A percentile compares a stretch with the other conserved stretches of the same genome.
Evolutionary conservation across 2,329 filamentous ascomycete species (phyloP).

Genomic region (Botrytis medusae): DNA sequence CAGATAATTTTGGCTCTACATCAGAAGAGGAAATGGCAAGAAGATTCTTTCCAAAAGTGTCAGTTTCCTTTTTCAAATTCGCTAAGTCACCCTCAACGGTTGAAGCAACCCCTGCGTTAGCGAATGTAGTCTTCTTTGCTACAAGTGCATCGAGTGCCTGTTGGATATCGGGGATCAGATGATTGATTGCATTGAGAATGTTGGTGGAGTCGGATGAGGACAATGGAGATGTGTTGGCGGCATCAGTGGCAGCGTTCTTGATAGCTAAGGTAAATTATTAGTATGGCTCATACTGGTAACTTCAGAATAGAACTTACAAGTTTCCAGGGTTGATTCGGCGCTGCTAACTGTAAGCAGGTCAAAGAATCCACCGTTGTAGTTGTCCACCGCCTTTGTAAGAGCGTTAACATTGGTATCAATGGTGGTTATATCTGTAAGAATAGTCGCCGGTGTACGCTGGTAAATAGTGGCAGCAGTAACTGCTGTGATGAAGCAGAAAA

Average conservation of each 20-base stretch:
- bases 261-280: constrained; percentile 8
- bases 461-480: constrained; percentile 24
- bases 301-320: background rate
- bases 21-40: constrained; percentile 26
- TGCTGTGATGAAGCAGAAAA: constrained; percentile 25
- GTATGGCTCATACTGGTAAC: background rate
- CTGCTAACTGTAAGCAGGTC: constrained; percentile 19
- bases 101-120: constrained; percentile 12
- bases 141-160: constrained; percentile 19
- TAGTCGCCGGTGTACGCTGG: constrained; percentile 22
- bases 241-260: constrained; percentile 17
- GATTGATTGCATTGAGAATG: constrained; percentile 18
- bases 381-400: constrained; percentile 47
- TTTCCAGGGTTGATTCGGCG: constrained; percentile 22
- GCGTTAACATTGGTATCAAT: constrained; percentile 48
- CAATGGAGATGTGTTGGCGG: constrained; percentile 21
- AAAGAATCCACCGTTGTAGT: constrained; percentile 37
- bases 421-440: constrained; percentile 37
- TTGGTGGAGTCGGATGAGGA: constrained; percentile 24
- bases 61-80: constrained; percentile 23
- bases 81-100: constrained; percentile 21
- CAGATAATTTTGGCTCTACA: constrained; percentile 16
- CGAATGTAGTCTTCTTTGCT: constrained; percentile 27
- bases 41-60: constrained; percentile 24
- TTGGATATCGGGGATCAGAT: constrained; percentile 21